A percentile compares a stretch with the other conserved stretches of the same genome.
Conservation (phyloP, 2,329 filamentous ascomycete genomes). For the Colletotrichum sp. region DNA sequence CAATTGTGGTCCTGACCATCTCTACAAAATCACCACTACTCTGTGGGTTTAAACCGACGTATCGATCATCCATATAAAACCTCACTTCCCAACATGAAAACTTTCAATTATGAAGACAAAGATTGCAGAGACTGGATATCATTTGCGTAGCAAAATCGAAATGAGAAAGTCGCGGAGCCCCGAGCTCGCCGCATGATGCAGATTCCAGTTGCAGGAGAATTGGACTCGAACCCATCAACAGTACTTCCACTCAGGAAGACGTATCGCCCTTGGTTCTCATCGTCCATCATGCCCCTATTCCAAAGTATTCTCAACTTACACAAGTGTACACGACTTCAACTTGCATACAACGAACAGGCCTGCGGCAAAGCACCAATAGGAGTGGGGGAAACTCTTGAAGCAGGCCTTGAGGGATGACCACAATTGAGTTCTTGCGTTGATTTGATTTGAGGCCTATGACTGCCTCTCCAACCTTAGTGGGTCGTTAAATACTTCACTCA, state of each 20-base stretch:
- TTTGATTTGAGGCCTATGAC: no score
- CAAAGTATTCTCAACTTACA: rapidly evolving
- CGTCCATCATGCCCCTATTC: neutral
- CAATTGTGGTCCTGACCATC: neutral
- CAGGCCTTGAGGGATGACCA: neutral
- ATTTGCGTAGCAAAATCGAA: neutral
- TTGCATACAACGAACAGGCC: neutral
- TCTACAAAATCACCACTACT: rapidly evolving
- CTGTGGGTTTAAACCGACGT: no score
- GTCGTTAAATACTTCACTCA: neutral
- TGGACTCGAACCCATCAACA: neutral
- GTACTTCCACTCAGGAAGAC: rapidly evolving
- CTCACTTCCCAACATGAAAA: no score
- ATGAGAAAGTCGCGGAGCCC: neutral
- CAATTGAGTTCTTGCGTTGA: no score
- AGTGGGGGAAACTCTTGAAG: neutral
- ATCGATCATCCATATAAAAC: rapidly evolving
- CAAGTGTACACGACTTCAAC: neutral
- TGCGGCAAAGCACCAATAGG: neutral
- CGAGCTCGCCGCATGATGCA: neutral
- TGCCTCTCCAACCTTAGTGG: no score
- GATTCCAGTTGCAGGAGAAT: neutral
- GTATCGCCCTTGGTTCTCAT: neutral
- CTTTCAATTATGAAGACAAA: no score
- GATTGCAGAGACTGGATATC: no score